These are phyloP conservation scores for Candida sanyaensis DNA, from an alignment of 1,139 yeast species.

Conservation along the genomic window DNA sequence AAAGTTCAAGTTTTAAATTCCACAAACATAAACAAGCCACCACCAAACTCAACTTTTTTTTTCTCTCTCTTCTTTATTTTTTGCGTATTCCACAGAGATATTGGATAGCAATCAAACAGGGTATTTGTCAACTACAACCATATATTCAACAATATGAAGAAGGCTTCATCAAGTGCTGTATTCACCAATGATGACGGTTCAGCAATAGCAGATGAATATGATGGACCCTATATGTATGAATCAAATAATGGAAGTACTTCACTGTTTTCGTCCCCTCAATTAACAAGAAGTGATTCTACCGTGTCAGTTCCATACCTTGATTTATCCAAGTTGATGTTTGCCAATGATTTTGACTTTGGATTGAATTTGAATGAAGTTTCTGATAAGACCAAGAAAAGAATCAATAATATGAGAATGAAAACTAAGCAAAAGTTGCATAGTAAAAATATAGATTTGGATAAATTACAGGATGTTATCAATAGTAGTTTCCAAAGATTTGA, in stretches of 20 bases:
- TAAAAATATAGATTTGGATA: constrained; percentile 25
- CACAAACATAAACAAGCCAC: neutral
- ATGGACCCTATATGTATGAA: constrained; percentile 2
- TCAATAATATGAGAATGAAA: constrained; percentile 35
- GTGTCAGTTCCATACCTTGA: constrained; percentile 40
- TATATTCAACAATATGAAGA: neutral
- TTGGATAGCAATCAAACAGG: too few species aligned
- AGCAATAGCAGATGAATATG: constrained; percentile 9
- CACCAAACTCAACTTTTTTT: too few species aligned
- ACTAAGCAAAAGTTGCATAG: constrained; percentile 35
- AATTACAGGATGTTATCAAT: constrained; percentile 37
- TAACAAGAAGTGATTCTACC: constrained; percentile 32
- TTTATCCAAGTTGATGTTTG: constrained; percentile 36
- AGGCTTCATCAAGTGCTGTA: neutral
- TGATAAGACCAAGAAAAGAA: constrained; percentile 35
- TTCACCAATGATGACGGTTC: constrained; percentile 3
- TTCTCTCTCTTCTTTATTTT: too few species aligned
- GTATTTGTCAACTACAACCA: too few species aligned
- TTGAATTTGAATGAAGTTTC: constrained; percentile 39
- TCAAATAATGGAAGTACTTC: constrained; percentile 11
- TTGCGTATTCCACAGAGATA: too few species aligned
- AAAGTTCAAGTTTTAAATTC: too few species aligned
- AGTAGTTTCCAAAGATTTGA: constrained; percentile 57
- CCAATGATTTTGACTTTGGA: constrained; percentile 49
- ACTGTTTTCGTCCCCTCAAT: constrained; percentile 10